phyloP scores from a whole-genome alignment of 2,329 filamentous ascomycete species.

The Xylariaceae sp. region DNA sequence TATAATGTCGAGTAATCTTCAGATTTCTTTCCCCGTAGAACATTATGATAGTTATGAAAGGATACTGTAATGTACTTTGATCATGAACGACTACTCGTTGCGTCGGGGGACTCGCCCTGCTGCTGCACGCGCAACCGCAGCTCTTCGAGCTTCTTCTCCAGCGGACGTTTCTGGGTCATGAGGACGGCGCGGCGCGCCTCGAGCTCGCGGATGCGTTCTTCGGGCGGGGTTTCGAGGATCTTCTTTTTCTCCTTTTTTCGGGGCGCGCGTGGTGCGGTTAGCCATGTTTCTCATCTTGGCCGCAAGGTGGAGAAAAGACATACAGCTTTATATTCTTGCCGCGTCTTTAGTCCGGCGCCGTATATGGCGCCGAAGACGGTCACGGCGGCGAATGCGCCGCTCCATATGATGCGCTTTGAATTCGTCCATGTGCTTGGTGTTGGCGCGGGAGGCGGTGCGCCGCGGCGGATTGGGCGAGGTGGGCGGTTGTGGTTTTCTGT shows the following conservation, averaged over 20 bases:
- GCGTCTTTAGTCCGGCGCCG: constrained; percentile 47
- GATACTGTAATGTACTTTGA: background rate
- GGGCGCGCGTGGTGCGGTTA: background rate
- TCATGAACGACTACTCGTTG: constrained; percentile 1
- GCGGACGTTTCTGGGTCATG: constrained; percentile 36
- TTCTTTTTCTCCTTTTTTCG: constrained; percentile 31
- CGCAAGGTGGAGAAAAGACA: constrained; percentile 1
- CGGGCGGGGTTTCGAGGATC: constrained; percentile 38
- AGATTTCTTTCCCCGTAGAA: too few species aligned
- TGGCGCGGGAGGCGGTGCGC: background rate
- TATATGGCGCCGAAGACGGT: constrained; percentile 46
- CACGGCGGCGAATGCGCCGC: constrained; percentile 45
- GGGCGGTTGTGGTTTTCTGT: background rate
- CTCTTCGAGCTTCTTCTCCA: constrained; percentile 42
- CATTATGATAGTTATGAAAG: too few species aligned
- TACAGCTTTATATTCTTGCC: constrained; percentile 45
- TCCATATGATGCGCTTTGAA: constrained; percentile 32
- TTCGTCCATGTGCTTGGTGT: constrained; percentile 9
- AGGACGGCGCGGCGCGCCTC: constrained; percentile 41
- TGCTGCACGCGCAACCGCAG: constrained; percentile 40
- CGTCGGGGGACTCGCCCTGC: constrained; percentile 25
- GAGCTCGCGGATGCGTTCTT: constrained; percentile 44
- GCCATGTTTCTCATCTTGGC: background rate
- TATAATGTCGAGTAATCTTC: background rate
- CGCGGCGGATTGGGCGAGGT: background rate